phyloP scores from a whole-genome alignment of 305 asterid genomes.

The Petunia hybrid region DNA sequence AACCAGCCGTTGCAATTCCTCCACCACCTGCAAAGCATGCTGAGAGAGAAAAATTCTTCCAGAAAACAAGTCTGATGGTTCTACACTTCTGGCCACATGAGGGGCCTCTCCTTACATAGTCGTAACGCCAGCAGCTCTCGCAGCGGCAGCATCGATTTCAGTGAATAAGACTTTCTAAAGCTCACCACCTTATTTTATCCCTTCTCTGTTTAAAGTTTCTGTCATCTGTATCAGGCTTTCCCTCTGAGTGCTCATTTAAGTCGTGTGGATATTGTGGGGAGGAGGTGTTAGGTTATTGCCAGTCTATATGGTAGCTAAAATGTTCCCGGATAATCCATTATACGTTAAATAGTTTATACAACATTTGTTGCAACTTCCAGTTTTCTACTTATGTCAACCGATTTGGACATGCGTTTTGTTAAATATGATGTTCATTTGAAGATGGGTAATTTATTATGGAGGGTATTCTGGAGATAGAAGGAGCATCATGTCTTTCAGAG shows the following conservation, averaged over 20 bases:
- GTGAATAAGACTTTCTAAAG: constrained; percentile 52
- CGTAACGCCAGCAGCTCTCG: constrained; percentile 76
- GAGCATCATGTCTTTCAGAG: neutral
- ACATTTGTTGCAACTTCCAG: neutral
- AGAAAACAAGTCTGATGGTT: constrained; percentile 72
- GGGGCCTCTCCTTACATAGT: constrained; percentile 79
- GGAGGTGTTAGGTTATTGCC: neutral
- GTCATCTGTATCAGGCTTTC: constrained; percentile 10
- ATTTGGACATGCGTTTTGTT: neutral
- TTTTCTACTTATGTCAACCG: neutral
- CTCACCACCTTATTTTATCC: neutral
- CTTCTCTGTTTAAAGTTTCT: constrained; percentile 3
- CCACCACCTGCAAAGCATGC: constrained; percentile 93
- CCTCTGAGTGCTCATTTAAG: neutral
- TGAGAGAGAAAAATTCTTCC: constrained; percentile 90
- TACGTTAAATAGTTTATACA: neutral
- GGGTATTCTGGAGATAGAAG: neutral
- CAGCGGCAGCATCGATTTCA: constrained; percentile 76
- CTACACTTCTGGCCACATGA: constrained; percentile 62
- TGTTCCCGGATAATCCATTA: neutral
- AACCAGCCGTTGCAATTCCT: constrained; percentile 64
- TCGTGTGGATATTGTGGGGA: constrained; percentile 20
- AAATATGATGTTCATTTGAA: neutral
- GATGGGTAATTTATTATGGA: neutral
- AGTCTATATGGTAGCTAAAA: constrained; percentile 5